A percentile compares a stretch with the other conserved stretches of the same genome.
These are phyloP conservation scores for Hirsutella rhossiliensis DNA, from an alignment of 2,329 filamentous ascomycete species.

Conservation along the genomic window DNA sequence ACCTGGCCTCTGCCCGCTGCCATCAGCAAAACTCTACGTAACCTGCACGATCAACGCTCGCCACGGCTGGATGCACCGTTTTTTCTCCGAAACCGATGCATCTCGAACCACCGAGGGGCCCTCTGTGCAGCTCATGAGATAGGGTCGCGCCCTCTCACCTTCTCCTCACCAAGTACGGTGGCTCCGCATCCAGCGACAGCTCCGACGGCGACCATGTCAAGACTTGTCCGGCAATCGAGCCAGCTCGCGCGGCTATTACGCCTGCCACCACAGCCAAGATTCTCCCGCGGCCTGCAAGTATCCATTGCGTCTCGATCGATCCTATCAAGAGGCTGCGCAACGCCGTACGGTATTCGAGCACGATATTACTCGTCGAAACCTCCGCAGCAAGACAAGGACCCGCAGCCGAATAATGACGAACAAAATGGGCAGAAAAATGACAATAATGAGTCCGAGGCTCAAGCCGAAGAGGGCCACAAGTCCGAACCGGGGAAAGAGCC, in stretches of 20 bases:
- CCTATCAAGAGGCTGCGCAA: conserved; percentile 21
- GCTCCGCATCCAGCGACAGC: conserved; percentile 20
- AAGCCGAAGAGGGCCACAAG: conserved; percentile 7
- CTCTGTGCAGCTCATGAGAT: conserved; percentile 20
- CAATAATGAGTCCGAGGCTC: conserved; percentile 7
- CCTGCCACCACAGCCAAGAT: conserved; percentile 38
- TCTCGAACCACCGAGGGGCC: conserved; percentile 6
- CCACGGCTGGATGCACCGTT: neutral
- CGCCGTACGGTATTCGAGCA: conserved; percentile 20
- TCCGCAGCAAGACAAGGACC: conserved; percentile 24
- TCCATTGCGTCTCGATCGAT: conserved; percentile 17
- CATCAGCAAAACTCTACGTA: neutral
- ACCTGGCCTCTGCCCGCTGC: too few relatives aligned
- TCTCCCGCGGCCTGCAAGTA: conserved; percentile 30
- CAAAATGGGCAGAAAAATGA: neutral
- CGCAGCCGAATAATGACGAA: conserved; percentile 7
- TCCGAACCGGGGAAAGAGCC: conserved; percentile 6
- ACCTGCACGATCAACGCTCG: neutral
- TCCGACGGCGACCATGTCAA: conserved; percentile 42
- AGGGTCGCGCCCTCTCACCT: conserved; percentile 12
- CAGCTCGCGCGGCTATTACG: conserved; percentile 51
- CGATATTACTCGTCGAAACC: conserved; percentile 26
- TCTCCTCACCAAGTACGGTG: conserved; percentile 16
- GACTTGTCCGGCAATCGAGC: conserved; percentile 53
- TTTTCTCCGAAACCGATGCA: conserved; percentile 4